These are phyloP conservation scores for Euphorbia celastroides DNA, from an alignment of 441 rosid species.

Conservation along the genomic window DNA sequence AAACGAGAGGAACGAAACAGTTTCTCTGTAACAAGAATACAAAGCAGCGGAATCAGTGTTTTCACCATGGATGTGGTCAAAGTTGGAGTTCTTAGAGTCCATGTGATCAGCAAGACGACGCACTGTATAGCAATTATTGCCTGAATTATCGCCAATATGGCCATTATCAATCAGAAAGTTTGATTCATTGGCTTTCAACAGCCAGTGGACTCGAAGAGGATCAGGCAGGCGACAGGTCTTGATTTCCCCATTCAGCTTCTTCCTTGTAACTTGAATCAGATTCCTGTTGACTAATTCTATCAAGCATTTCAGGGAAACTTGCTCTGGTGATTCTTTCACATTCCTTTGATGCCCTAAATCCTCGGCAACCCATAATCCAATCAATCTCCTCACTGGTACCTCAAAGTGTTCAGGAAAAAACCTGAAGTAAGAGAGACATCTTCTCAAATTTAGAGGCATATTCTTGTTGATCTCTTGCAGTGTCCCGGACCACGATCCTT, in stretches of 20 bases:
- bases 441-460: conserved; percentile 20
- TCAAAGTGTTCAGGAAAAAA: conserved; percentile 15
- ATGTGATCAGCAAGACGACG: conserved; percentile 18
- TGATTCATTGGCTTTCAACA: conserved; percentile 12
- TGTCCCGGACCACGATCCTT: conserved; percentile 6
- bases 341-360: conserved; percentile 11
- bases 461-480: conserved; percentile 11
- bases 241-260: conserved; percentile 12
- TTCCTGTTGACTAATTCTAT: conserved; percentile 9
- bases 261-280: conserved; percentile 15
- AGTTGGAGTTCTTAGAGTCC: conserved; percentile 2
- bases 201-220: conserved; percentile 15
- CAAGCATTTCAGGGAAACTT: conserved; percentile 9
- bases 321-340: conserved; percentile 13
- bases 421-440: conserved; percentile 21
- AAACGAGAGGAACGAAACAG: conserved; percentile 15
- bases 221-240: conserved; percentile 21
- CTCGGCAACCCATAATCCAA: conserved; percentile 26
- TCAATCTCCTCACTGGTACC: conserved; percentile 24
- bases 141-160: neutral
- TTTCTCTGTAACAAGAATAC: conserved; percentile 6
- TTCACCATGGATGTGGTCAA: conserved; percentile 15
- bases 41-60: neutral
- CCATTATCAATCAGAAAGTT: neutral
- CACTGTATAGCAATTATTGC: neutral